These are phyloP conservation scores for Pythium grandisporangium DNA, from an alignment of 352 stramenopile species.

Conservation along the genomic window DNA sequence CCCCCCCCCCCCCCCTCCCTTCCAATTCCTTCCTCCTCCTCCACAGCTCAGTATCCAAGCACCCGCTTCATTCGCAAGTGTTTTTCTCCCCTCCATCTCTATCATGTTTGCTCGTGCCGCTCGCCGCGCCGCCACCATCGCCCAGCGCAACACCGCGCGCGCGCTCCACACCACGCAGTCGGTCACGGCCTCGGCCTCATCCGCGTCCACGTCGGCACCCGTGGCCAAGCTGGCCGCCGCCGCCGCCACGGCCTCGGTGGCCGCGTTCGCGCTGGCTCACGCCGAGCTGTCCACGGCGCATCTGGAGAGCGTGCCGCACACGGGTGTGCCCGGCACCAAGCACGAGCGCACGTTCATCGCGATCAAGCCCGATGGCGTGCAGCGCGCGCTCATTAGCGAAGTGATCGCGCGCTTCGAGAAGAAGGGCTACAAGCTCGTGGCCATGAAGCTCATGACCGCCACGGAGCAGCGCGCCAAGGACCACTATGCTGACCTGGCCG, in stretches of 20 bases:
- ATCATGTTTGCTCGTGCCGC: slow-evolving; percentile 64
- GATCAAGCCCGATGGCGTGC: slow-evolving; percentile 93
- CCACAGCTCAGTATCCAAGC: slow-evolving; percentile 12
- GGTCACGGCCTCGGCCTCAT: slow-evolving; percentile 12
- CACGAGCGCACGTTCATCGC: slow-evolving; percentile 94
- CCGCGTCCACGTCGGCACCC: slow-evolving; percentile 21
- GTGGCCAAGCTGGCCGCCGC: slow-evolving; percentile 25
- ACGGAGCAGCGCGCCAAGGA: slow-evolving; percentile 83
- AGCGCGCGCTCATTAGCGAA: slow-evolving; percentile 90
- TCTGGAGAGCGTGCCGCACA: slow-evolving; percentile 28
- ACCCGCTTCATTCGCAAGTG: slow-evolving; percentile 9
- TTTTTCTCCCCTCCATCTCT: not conserved
- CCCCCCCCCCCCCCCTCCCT: not conserved
- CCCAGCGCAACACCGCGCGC: slow-evolving; percentile 44
- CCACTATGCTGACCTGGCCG: slow-evolving; percentile 92
- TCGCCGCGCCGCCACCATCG: slow-evolving; percentile 48
- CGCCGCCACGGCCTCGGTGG: slow-evolving; percentile 30
- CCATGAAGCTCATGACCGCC: slow-evolving; percentile 92
- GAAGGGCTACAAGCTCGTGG: slow-evolving; percentile 94
- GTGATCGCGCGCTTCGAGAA: slow-evolving; percentile 95
- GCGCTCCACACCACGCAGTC: slow-evolving; percentile 47
- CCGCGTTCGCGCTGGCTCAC: slow-evolving; percentile 32
- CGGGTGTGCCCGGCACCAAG: slow-evolving; percentile 85
- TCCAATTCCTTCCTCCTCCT: not conserved
- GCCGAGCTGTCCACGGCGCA: slow-evolving; percentile 38